Base-by-base conservation (phyloP, 495 filamentous ascomycete species). In the Neurospora tetrasperma region DNA sequence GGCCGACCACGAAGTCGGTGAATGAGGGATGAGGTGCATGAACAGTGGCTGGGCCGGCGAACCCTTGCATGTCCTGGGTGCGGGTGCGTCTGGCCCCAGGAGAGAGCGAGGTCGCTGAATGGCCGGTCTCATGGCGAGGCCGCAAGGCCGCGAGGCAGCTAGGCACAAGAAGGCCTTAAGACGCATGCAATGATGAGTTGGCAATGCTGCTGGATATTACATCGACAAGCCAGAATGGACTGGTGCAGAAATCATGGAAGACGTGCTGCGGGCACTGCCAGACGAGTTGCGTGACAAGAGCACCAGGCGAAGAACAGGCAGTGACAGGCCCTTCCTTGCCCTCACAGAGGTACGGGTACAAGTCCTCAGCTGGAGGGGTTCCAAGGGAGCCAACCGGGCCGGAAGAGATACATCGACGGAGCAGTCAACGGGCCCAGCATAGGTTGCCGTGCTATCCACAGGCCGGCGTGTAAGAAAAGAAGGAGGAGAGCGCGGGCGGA, bases 111-210 rank as follows among this genome's bases (percentile, higher is more conserved):
- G 74, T 10, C 73, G 79, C 54, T 83, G 78, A 82, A 75, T 81
- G 80, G 80, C 54, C 42, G 76, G 78, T 70, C 75, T 3, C 73
- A 74, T 72, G 62, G 77, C 78, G 80, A 83, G 79, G 79, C 78
- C 79, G 43, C 70, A 59, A 66, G 72, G 74, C 48, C 74, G 76
- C 78, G 76, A 79, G 79, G 79, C 79, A 77, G 81, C 84, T 83
- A 85, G 84, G 85, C 82, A 83, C 82, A 85, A 82, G 82, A 82
- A 84, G 84, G 83, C 84, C 84, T 84, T 82, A 82, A 85, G 83
- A 84, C 84, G 86, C 86, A 93, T 90, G 92, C 90, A 92, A 83
- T 90, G 91, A 93, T 94, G 92, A 93, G 92, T 89, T 94, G 92
- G 90, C 92, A 93, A 81, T 88, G 88, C 89, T 80, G 86, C 86